Evolutionary conservation across 2,329 filamentous ascomycete species (phyloP), one percentile per base, ranked within the genome.

Genomic region (Calonectria honghensis): DNA sequence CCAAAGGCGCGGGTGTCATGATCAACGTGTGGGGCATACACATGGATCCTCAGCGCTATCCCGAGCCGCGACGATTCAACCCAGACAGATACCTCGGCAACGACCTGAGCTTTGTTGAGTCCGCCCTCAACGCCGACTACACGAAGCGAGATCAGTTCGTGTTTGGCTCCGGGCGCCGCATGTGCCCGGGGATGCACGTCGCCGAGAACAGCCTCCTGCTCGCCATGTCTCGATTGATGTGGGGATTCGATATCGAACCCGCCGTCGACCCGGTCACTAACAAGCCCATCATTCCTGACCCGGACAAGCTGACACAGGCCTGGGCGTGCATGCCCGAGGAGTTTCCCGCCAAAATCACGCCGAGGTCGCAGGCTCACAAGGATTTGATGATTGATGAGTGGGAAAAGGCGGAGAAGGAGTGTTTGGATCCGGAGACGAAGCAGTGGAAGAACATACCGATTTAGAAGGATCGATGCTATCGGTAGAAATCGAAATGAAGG

Each of bases 21-120:
- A 63, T 41, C 6, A 45, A 63, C 16, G 57, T 63, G 37, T 63
- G 57, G 57, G 57, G 35, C 6, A 63, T 63, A 39, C n/a, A 63
- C 35, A 63, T 63, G 57, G 57, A 63, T 39, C 57, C 57, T 13
- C 57, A 63, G 20, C 35, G 57, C 3, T 37, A 45, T 5, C 57
- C 57, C n/a, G 39, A 63, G 9, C 57, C 57, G 4, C 57, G 57
- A 16, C 39, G n/a, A 7, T 63, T 63, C 57, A 37, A 63, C 57
- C 57, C 57, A 3, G 57, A 63, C 24, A 37, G 57, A 20, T 63
- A 63, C 24, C 27, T 41, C 16, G 57, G 57, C 9, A 37, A 63
- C n/a, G 57, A 63, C 14, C 24, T 63, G 11, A 63, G 37, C 35
- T 63, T 41, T 41, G 57, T 16, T 7, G 57, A 41, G 16, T 63